Evolutionary conservation across 768 basidiomycete genomes (phyloP), one percentile per base, ranked within the genome.

Genomic region (Hericium rajendrae): DNA sequence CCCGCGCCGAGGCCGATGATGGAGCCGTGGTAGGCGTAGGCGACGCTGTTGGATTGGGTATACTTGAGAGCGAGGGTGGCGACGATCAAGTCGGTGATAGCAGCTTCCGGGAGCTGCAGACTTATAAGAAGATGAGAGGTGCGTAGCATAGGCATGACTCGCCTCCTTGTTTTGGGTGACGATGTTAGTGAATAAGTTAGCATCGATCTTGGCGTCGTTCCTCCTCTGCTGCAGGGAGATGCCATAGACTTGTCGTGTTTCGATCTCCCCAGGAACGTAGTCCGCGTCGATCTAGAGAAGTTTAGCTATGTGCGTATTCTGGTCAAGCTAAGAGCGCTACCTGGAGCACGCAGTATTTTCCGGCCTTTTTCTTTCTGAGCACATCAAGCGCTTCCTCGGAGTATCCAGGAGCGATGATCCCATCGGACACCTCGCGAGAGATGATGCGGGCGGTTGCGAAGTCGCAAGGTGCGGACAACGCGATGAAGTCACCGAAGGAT

Each of bases 401-500:
- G 69, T 94, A 99, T 46, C 93, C 94, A 1, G 97, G 95, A 2
- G 97, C 95, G 57, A 99, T 93, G 63, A 99, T 89, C 37, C 97
- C 97, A 69, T 99, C 97, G 0, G 97, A 98, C 10, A 99, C 97
- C 69, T 99, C 97, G 16, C 97, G 83, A n/a, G 93, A 94, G 68
- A 99, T 97, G 69, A 99, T 94, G 62, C 84, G 86, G 46, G 97
- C 97, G 9, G 97, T 98, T 1, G 91, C 87, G 39, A 94, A 76
- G 68, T 99, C 97, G 73, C 94, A 97, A 18, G 86, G 83, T 26
- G 88, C 85, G 16, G 94, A 97, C 11, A 99, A 79, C 0, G 94
- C 97, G 65, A 99, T 94, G 70, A 98, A 99, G 74, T 99, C 97
- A 4, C 97, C 97, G 69, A 98, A 99, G 2, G 95, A 97, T 1